Conservation (phyloP, 176 grass and related monocot genomes). For the Chloris gayana region DNA sequence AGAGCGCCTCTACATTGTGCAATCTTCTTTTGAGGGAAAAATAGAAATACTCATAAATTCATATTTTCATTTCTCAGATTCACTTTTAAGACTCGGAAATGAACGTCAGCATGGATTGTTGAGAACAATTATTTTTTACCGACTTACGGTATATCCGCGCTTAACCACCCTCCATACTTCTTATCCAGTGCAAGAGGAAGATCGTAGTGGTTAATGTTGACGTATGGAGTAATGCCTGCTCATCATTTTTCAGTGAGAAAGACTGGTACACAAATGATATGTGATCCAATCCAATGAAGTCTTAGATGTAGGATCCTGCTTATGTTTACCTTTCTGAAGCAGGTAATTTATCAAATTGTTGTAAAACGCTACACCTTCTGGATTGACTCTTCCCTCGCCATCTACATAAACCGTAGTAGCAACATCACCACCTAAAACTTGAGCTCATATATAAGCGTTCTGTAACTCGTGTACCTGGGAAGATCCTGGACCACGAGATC, state of each 20-base stretch:
- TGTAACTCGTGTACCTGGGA: slow-evolving; percentile 37
- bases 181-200: slow-evolving; percentile 63
- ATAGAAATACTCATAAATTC: background rate
- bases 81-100: background rate
- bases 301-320: background rate
- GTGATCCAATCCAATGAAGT: background rate
- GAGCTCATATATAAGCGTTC: background rate
- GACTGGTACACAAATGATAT: background rate
- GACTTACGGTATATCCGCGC: slow-evolving; percentile 57
- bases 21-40: background rate
- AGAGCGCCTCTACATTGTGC: background rate
- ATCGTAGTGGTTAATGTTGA: slow-evolving; percentile 70
- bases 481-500: slow-evolving; percentile 82
- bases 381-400: slow-evolving; percentile 59
- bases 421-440: background rate
- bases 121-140: background rate
- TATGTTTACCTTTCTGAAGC: slow-evolving; percentile 49
- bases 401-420: slow-evolving; percentile 37
- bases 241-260: slow-evolving; percentile 30
- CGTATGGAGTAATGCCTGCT: slow-evolving; percentile 61
- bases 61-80: background rate
- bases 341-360: slow-evolving; percentile 78
- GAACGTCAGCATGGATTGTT: background rate
- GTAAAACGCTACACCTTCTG: slow-evolving; percentile 66
- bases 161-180: slow-evolving; percentile 72